Evolutionary conservation across 345 rosid species (phyloP).

Genomic region (Psidium guajava): DNA sequence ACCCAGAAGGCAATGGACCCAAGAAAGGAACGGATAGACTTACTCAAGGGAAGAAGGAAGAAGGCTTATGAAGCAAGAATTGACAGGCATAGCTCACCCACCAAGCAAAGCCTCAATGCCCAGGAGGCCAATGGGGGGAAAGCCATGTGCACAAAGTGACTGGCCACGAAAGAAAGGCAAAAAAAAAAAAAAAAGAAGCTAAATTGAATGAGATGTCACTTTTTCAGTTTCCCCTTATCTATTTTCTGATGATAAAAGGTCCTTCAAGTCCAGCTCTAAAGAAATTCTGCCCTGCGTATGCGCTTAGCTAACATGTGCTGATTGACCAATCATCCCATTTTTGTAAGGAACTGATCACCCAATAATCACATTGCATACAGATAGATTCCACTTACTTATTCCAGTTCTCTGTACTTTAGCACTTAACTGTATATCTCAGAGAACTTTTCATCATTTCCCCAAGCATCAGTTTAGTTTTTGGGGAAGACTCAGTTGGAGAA

Average conservation of each 20-base stretch:
- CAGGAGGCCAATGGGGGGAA: slow-evolving; percentile 5
- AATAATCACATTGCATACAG: not conserved
- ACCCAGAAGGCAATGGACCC: not conserved
- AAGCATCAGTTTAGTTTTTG: not conserved
- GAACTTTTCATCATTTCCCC: not conserved
- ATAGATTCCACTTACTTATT: not conserved
- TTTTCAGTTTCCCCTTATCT: not conserved
- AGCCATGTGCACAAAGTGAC: slow-evolving; percentile 37
- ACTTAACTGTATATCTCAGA: not conserved
- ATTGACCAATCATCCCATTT: not conserved
- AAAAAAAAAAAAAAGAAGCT: too few species aligned
- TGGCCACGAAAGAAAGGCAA: not conserved
- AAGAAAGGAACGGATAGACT: not conserved
- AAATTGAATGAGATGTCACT: not conserved
- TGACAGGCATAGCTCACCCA: slow-evolving; percentile 12
- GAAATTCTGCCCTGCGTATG: not conserved
- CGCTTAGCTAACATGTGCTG: not conserved
- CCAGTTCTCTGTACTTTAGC: not conserved
- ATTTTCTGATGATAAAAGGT: slow-evolving; percentile 5
- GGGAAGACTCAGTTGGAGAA: slow-evolving; percentile 2
- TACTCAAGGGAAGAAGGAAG: not conserved
- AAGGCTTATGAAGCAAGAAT: not conserved
- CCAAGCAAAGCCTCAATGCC: slow-evolving; percentile 30
- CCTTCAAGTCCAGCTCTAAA: slow-evolving; percentile 35
- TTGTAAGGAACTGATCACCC: not conserved